Evolutionary conservation across 2,329 filamentous ascomycete genomes (phyloP).

Genomic region (Pseudogymnoascus sp.): DNA sequence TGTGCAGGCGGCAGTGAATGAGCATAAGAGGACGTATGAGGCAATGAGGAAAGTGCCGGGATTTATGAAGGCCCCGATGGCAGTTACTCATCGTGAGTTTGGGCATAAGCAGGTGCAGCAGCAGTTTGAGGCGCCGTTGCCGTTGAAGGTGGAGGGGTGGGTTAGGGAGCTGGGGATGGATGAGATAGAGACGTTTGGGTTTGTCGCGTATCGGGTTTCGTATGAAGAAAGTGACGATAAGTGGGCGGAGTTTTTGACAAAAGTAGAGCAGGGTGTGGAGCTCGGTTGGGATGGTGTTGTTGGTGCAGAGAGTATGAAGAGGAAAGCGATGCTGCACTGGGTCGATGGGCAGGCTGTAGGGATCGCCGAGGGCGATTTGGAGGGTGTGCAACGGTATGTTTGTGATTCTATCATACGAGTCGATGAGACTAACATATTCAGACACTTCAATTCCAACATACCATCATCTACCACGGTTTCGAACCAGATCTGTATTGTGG

Average conservation of each 20-base stretch:
- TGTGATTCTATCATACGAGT: background rate
- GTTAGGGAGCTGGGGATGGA: constrained; percentile 11
- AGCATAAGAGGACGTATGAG: background rate
- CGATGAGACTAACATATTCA: background rate
- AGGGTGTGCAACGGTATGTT: constrained; percentile 16
- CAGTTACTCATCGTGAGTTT: constrained; percentile 16
- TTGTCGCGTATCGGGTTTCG: constrained; percentile 17
- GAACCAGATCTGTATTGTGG: constrained; percentile 15
- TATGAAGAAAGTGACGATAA: constrained; percentile 16
- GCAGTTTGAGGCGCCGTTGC: constrained; percentile 14
- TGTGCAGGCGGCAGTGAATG: background rate
- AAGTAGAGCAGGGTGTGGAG: constrained; percentile 12
- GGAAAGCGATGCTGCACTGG: constrained; percentile 18
- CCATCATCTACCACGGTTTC: constrained; percentile 12
- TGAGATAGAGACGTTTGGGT: constrained; percentile 14
- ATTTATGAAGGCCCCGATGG: constrained; percentile 15
- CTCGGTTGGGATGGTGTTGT: constrained; percentile 15
- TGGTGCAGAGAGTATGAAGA: constrained; percentile 11
- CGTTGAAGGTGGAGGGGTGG: constrained; percentile 11
- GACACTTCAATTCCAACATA: constrained; percentile 15
- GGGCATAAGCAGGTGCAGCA: constrained; percentile 12
- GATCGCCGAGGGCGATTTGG: constrained; percentile 17
- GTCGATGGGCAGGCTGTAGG: constrained; percentile 16
- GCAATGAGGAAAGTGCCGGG: constrained; percentile 3
- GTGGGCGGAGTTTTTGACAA: constrained; percentile 12